Conservation (phyloP, 345 rosid genomes). For the Clarkia xantiana region DNA sequence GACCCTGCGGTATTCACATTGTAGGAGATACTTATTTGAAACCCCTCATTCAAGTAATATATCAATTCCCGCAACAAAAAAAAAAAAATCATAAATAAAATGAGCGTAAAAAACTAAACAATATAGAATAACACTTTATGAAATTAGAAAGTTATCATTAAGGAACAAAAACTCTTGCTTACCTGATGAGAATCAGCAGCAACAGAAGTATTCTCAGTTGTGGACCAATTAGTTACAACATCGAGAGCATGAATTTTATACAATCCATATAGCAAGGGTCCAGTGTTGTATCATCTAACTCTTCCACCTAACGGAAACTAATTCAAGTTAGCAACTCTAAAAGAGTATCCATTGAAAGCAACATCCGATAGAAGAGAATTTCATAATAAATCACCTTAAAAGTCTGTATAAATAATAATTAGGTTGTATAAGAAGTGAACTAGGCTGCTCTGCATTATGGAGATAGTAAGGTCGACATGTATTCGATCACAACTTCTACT, state of each 20-base stretch:
- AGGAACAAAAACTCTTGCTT: background rate
- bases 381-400: slow-evolving; percentile 33
- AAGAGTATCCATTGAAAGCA: too few relatives aligned
- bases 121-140: too few relatives aligned
- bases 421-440: slow-evolving; percentile 25
- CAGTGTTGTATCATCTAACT: slow-evolving; percentile 17
- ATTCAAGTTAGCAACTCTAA: background rate
- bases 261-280: slow-evolving; percentile 31
- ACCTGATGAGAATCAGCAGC: slow-evolving; percentile 32
- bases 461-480: too few relatives aligned
- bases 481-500: too few relatives aligned
- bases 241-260: slow-evolving; percentile 25
- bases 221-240: slow-evolving; percentile 27
- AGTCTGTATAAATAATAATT: slow-evolving; percentile 36
- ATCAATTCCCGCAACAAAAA: slow-evolving; percentile 51
- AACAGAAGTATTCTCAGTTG: slow-evolving; percentile 18
- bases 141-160: too few relatives aligned
- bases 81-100: background rate
- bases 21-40: slow-evolving; percentile 29
- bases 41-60: slow-evolving; percentile 38
- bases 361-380: too few relatives aligned
- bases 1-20: slow-evolving; percentile 22
- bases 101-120: background rate
- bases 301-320: slow-evolving; percentile 19
- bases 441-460: too few relatives aligned